Conservation (phyloP, 176 grass and related monocot genomes). For the Oryza australiensis region DNA sequence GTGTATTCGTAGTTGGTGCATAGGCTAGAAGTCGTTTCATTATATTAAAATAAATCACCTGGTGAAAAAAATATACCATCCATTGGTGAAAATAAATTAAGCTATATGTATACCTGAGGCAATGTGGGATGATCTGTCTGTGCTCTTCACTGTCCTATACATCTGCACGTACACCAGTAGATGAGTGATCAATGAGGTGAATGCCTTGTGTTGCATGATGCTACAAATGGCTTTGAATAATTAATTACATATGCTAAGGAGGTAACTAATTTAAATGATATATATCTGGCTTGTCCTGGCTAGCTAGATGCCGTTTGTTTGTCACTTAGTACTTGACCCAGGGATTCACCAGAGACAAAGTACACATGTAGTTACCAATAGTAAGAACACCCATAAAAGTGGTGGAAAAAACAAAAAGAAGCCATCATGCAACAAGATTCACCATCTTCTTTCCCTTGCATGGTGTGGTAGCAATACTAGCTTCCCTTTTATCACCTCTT, state of each 20-base stretch:
- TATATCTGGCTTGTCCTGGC: conserved; percentile 5
- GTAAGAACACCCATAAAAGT: conserved; percentile 43
- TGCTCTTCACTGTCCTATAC: conserved; percentile 97
- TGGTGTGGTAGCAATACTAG: conserved; percentile 11
- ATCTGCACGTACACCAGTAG: conserved; percentile 65
- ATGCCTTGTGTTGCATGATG: neutral
- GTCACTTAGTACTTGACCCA: conserved; percentile 52
- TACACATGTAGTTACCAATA: conserved; percentile 39
- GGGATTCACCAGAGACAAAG: conserved; percentile 44
- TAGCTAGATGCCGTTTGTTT: conserved; percentile 51
- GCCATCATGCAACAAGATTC: conserved; percentile 38
- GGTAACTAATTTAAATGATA: neutral
- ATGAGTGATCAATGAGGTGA: neutral
- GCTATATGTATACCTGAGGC: conserved; percentile 16
- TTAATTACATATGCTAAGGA: neutral
- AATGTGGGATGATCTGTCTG: conserved; percentile 59
- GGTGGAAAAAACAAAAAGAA: conserved; percentile 37
- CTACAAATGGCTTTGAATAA: neutral
- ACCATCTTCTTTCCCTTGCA: conserved; percentile 25
- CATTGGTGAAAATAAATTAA: conserved; percentile 2
- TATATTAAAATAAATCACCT: too few species aligned
- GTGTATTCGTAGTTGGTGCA: neutral
- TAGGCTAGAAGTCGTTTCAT: neutral
- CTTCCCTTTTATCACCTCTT: conserved; percentile 13
- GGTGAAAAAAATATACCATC: too few species aligned